phyloP scores from a whole-genome alignment of 352 stramenopile species.

The Globisporangium alternatum region DNA sequence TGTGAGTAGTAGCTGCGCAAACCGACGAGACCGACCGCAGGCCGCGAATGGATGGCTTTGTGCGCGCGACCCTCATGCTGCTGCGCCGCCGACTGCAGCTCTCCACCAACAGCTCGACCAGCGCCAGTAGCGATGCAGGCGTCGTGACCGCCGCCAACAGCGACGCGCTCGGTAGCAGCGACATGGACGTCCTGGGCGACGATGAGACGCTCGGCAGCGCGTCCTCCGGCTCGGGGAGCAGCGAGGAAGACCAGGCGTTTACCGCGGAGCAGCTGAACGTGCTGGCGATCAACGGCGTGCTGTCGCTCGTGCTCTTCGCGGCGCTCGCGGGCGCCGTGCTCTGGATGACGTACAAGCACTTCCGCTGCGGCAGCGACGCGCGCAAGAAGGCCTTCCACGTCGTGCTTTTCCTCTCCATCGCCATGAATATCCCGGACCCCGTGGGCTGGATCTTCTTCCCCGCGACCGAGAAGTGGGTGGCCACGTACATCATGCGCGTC shows the following conservation, averaged over 20 bases:
- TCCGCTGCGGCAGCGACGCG: conserved; percentile 41
- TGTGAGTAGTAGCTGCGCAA: not conserved
- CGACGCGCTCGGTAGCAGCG: conserved; percentile 2
- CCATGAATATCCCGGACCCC: conserved; percentile 64
- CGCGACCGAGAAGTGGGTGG: conserved; percentile 57
- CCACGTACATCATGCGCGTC: conserved; percentile 60
- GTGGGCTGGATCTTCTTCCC: conserved; percentile 61
- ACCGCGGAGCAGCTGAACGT: conserved; percentile 37
- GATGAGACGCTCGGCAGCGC: not conserved
- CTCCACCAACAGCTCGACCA: not conserved
- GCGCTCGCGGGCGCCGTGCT: conserved; percentile 52
- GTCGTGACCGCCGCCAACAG: conserved; percentile 9
- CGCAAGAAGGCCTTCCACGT: conserved; percentile 76
- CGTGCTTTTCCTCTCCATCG: conserved; percentile 57
- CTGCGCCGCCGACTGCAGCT: conserved; percentile 15
- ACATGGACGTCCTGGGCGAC: not conserved
- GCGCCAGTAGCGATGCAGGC: not conserved
- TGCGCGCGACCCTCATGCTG: conserved; percentile 16
- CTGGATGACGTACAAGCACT: conserved; percentile 66
- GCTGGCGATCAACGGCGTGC: conserved; percentile 53
- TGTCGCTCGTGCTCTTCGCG: conserved; percentile 62
- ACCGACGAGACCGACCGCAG: not conserved
- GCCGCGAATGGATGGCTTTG: conserved; percentile 20
- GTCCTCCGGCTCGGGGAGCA: not conserved
- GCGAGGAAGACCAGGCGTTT: conserved; percentile 17